Conservation (phyloP, 2,329 filamentous ascomycete genomes). For the Amylocarpus encephaloides region DNA sequence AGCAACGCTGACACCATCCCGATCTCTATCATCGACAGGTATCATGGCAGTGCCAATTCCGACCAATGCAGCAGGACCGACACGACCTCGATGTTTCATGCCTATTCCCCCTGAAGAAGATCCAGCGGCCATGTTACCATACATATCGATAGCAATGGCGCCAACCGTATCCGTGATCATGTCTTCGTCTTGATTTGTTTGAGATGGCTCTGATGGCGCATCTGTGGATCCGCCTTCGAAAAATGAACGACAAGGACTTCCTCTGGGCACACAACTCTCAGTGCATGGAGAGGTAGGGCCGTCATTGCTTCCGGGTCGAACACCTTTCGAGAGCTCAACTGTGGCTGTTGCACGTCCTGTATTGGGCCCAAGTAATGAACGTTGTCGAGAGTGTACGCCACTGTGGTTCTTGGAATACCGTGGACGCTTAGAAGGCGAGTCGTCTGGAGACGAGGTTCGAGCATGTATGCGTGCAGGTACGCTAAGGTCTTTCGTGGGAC, state of each 20-base stretch:
- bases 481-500: slow-evolving; percentile 7
- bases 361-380: slow-evolving; percentile 25
- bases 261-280: slow-evolving; percentile 3
- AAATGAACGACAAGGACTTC: slow-evolving; percentile 11
- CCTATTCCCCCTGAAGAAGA: slow-evolving; percentile 97
- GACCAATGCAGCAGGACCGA: slow-evolving; percentile 88
- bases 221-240: slow-evolving; percentile 22
- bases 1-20: slow-evolving; percentile 64
- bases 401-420: slow-evolving; percentile 21
- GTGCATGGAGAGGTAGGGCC: slow-evolving; percentile 22
- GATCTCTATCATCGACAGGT: slow-evolving; percentile 66
- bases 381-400: slow-evolving; percentile 23
- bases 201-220: slow-evolving; percentile 7
- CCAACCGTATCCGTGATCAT: slow-evolving; percentile 88
- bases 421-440: slow-evolving; percentile 25
- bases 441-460: slow-evolving; percentile 15
- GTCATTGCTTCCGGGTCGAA: slow-evolving; percentile 19
- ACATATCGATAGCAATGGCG: slow-evolving; percentile 83
- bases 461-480: slow-evolving; percentile 8
- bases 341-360: slow-evolving; percentile 5
- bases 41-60: slow-evolving; percentile 87
- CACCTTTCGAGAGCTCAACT: not conserved
- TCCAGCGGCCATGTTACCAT: slow-evolving; percentile 83
- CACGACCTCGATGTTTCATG: slow-evolving; percentile 90
- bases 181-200: slow-evolving; percentile 39